Base-by-base conservation (phyloP, 108 stramenopile species). In the Schizochytrium sp. region DNA sequence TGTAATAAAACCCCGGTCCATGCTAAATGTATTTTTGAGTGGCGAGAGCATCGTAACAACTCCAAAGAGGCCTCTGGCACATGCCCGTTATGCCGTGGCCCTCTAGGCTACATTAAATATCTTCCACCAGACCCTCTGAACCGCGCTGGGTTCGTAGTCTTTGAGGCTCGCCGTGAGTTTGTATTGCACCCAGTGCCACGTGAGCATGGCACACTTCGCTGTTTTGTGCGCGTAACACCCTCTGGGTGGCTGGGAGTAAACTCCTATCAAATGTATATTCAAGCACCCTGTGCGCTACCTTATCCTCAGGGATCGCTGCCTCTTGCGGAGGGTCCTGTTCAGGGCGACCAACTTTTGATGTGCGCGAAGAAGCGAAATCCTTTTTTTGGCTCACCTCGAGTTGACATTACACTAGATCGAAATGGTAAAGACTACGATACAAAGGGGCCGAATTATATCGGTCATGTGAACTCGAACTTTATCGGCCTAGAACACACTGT, bases 231-330 rank as follows among this genome's bases (percentile, higher is more conserved):
- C 45, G 76, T 83, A 8, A 83, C 76, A 5, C 76, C 76, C 8
- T 83, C 76, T 38, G 47, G 50, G 5, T 83, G 76, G 76, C 76
- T 83, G 15, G 76, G 76, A 5, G 55, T 49, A 47, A 55, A 49
- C 50, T 19, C 76, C 8, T 83, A 83, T 53, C 17, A 83, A 28
- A 83, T 83, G 76, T 83, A 40, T 28, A 83, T 83, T 42, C 76
- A 83, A 40, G 76, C 76, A 12, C 76, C 76, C 13, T 83, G 76
- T 53, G 76, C 76, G 38, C 76, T 83, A 13, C 76, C 76, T 10
- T 83, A 83, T 40, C 76, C 76, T 13, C 76, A 55, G 55, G 76
- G 76, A n/a, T 49, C 53, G 13, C 53, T 83, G 2, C 76, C 76
- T n/a, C 47, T 49, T 42, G 76, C 76, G 5, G 45, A 83, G 28